A percentile compares a stretch with the other conserved stretches of the same genome.
Conservation (phyloP, 2,329 filamentous ascomycete genomes). For the Escovopsis sp. region DNA sequence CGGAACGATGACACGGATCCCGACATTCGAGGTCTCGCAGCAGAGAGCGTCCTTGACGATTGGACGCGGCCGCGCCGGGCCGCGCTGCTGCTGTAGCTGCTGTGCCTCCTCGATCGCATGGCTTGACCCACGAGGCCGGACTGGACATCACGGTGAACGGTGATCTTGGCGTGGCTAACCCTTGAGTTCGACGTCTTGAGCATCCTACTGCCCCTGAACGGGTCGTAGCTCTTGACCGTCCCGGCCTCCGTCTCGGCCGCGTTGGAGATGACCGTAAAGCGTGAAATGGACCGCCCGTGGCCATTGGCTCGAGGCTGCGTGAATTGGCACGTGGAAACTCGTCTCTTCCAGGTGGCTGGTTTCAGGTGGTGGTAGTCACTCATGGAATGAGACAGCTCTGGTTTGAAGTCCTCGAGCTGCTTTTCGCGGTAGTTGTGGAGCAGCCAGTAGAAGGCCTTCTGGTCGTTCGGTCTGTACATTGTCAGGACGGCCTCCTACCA, state of each 20-base stretch:
- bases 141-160: conserved; percentile 43
- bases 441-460: conserved; percentile 85
- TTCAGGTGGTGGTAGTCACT: conserved; percentile 81
- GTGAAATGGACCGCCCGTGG: conserved; percentile 38
- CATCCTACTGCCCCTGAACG: conserved; percentile 55
- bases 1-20: conserved; percentile 35
- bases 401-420: conserved; percentile 75
- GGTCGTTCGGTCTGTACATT: conserved; percentile 72
- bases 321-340: conserved; percentile 47
- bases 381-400: conserved; percentile 64
- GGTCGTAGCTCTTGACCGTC: conserved; percentile 59
- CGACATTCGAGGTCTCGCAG: conserved; percentile 18
- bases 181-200: conserved; percentile 27
- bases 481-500: no score
- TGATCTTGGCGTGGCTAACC: conserved; percentile 49
- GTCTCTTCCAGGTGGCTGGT: conserved; percentile 40
- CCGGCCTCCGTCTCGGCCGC: conserved; percentile 34
- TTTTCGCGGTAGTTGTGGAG: conserved; percentile 70
- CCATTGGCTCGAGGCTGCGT: conserved; percentile 28
- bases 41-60: conserved; percentile 14
- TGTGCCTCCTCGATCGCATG: conserved; percentile 19
- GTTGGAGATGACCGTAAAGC: conserved; percentile 51
- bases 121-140: conserved; percentile 10
- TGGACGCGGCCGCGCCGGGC: conserved; percentile 15
- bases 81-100: conserved; percentile 17